A percentile compares a stretch with the other conserved stretches of the same genome.
Conservation (phyloP, 129 eudicot species). For the Arctium minus region DNA sequence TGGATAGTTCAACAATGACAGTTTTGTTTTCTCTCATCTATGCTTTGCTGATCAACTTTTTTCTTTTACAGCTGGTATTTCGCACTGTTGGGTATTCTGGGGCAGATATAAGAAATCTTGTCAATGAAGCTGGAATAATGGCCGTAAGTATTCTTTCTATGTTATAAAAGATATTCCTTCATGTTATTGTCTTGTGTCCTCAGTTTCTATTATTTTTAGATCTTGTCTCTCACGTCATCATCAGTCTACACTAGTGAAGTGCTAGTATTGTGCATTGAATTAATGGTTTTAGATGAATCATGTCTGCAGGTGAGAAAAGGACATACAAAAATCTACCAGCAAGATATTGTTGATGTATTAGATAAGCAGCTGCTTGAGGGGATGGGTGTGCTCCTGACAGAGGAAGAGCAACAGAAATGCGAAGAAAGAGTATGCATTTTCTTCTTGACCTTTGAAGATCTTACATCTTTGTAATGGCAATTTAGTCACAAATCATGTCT, state of each 20-base stretch:
- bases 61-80: slow-evolving; percentile 66
- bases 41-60: slow-evolving; percentile 9
- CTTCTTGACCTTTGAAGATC: not conserved
- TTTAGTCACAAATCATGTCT: slow-evolving; percentile 7
- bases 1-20: not conserved
- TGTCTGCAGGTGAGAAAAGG: slow-evolving; percentile 80
- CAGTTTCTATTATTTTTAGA: too few relatives aligned
- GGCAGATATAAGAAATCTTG: slow-evolving; percentile 93
- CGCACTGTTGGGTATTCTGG: slow-evolving; percentile 99
- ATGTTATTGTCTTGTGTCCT: not conserved
- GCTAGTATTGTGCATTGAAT: not conserved
- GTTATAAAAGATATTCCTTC: not conserved
- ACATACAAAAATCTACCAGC: slow-evolving; percentile 75
- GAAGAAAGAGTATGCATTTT: slow-evolving; percentile 69
- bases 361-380: slow-evolving; percentile 97
- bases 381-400: slow-evolving; percentile 94
- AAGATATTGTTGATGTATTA: slow-evolving; percentile 86
- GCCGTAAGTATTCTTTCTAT: slow-evolving; percentile 51
- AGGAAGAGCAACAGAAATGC: slow-evolving; percentile 88
- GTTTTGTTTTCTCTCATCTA: not conserved
- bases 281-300: not conserved
- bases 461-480: slow-evolving; percentile 6
- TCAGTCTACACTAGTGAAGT: not conserved
- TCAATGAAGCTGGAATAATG: slow-evolving; percentile 95
- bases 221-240: not conserved